A percentile compares a stretch with the other conserved stretches of the same genome.
Conservation (phyloP, 805 yeast species). For the Candida verbasci region DNA sequence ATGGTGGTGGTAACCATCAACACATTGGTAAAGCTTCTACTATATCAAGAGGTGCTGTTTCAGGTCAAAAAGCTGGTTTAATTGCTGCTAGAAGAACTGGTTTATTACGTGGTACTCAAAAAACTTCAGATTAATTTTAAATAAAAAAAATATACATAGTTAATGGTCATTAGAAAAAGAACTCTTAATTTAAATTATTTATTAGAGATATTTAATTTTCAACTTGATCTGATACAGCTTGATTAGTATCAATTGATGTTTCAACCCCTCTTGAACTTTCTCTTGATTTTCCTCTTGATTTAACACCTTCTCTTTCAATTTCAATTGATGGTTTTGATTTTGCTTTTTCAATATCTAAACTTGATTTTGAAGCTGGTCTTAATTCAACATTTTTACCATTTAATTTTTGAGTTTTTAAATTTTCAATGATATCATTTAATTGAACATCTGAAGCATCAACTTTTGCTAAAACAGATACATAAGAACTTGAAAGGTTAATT, state of each 20-base stretch:
- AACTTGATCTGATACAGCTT: too few species aligned
- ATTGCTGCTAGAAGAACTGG: constrained; percentile 39
- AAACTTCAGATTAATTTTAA: constrained; percentile 26
- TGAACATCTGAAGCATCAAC: constrained; percentile 36
- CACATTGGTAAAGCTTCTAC: constrained; percentile 35
- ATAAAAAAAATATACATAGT: background rate
- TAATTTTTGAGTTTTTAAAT: constrained; percentile 32
- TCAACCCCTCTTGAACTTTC: too few species aligned
- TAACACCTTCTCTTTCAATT: constrained; percentile 4
- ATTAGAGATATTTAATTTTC: too few species aligned
- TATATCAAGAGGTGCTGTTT: constrained; percentile 36
- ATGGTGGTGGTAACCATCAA: constrained; percentile 92
- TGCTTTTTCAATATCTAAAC: constrained; percentile 46
- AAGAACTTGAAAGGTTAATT: constrained; percentile 25
- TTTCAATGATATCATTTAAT: constrained; percentile 39
- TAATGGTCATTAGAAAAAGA: background rate
- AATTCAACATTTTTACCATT: constrained; percentile 31
- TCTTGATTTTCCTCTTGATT: background rate
- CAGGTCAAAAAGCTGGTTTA: constrained; percentile 38
- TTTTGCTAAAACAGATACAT: constrained; percentile 50
- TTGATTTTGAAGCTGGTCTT: constrained; percentile 37
- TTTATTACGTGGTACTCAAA: constrained; percentile 36
- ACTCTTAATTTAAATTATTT: background rate
- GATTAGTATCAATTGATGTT: too few species aligned
- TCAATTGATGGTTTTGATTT: constrained; percentile 34